Evolutionary conservation across 768 basidiomycete genomes (phyloP).

Genomic region (Hygrophorus pudorinus): DNA sequence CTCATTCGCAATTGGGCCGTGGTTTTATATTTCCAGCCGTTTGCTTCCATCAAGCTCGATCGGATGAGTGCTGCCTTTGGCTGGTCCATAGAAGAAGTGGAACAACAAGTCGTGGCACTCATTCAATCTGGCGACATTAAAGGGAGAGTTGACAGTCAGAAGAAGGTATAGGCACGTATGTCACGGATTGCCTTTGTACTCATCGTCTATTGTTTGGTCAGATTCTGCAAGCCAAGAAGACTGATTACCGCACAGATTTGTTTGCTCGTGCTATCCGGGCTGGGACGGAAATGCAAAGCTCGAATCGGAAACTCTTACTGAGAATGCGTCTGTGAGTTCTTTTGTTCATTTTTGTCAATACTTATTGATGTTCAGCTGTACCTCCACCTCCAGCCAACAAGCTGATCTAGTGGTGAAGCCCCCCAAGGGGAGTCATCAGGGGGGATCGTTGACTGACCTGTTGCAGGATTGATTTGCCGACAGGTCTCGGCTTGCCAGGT

Average conservation of each 20-base stretch:
- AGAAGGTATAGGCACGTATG: slow-evolving; percentile 44
- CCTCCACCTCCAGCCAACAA: slow-evolving; percentile 47
- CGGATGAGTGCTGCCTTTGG: slow-evolving; percentile 86
- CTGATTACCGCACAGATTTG: slow-evolving; percentile 67
- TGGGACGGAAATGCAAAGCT: slow-evolving; percentile 58
- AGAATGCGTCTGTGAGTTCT: slow-evolving; percentile 70
- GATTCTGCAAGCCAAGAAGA: slow-evolving; percentile 75
- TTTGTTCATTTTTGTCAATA: slow-evolving; percentile 1
- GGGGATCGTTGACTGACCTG: background rate
- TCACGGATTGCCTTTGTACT: background rate
- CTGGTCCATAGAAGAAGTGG: slow-evolving; percentile 61
- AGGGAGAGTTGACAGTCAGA: slow-evolving; percentile 81
- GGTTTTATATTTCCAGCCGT: slow-evolving; percentile 86
- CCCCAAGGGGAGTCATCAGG: background rate
- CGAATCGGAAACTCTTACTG: slow-evolving; percentile 71
- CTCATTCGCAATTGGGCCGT: slow-evolving; percentile 72
- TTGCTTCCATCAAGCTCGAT: slow-evolving; percentile 72
- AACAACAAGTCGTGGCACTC: slow-evolving; percentile 63
- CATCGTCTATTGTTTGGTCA: slow-evolving; percentile 16
- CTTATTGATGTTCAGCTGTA: background rate
- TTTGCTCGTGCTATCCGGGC: slow-evolving; percentile 69
- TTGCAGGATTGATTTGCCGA: slow-evolving; percentile 1
- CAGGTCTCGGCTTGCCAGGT: no score
- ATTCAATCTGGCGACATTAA: slow-evolving; percentile 73
- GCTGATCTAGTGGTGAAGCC: slow-evolving; percentile 66